phyloP scores from a whole-genome alignment of 192 early-diverging fungal genomes.

The Coemansia sp. region DNA sequence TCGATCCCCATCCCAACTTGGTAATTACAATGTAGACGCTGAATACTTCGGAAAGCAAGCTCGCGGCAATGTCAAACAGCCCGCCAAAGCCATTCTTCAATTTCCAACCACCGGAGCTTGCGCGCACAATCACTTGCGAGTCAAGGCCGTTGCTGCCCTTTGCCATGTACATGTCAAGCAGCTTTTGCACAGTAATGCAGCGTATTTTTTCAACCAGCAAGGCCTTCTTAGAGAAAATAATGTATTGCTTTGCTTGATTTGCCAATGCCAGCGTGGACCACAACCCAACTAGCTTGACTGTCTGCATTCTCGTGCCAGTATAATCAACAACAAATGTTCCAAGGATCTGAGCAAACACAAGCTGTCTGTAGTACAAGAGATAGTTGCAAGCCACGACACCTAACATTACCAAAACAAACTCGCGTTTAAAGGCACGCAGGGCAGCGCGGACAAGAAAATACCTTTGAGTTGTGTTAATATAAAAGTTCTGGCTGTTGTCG shows the following conservation, averaged over 20 bases:
- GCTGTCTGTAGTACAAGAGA: not conserved
- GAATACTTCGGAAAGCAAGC: conserved; percentile 1
- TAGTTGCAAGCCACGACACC: not conserved
- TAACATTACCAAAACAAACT: not conserved
- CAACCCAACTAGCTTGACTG: not conserved
- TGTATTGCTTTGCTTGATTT: not conserved
- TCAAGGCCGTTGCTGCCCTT: conserved; percentile 2
- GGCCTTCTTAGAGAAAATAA: not conserved
- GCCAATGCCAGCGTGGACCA: conserved; percentile 10
- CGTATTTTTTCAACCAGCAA: not conserved
- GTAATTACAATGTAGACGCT: conserved; percentile 15
- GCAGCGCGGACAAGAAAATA: conserved; percentile 4
- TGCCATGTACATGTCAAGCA: not conserved
- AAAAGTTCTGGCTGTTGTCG: not conserved
- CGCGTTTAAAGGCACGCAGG: not conserved
- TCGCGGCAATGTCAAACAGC: not conserved
- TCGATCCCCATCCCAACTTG: conserved; percentile 10
- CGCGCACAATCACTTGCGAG: not conserved
- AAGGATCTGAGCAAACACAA: conserved; percentile 8
- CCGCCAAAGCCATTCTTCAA: not conserved
- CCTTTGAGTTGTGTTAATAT: not conserved
- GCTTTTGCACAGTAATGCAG: not conserved
- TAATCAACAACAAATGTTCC: conserved; percentile 5
- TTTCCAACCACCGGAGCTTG: not conserved
- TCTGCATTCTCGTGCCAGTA: not conserved